phyloP scores from a whole-genome alignment of 140 eudicot genomes.

The Bidens hawaiensis region DNA sequence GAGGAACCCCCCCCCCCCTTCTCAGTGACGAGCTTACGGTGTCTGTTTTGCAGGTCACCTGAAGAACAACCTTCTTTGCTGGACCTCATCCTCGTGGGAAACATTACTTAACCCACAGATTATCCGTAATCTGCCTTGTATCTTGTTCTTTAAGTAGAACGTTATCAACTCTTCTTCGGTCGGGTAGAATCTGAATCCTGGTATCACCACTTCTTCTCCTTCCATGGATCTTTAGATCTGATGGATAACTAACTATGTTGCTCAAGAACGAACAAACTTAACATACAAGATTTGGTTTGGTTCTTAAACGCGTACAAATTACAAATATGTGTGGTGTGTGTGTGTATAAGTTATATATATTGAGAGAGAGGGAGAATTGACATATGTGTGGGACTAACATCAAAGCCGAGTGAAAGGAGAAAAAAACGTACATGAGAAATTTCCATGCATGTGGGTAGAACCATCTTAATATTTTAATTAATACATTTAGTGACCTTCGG shows the following conservation, averaged over 20 bases:
- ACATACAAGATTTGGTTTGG: not conserved
- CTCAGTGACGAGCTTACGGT: too few species aligned
- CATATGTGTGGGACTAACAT: slow-evolving; percentile 1
- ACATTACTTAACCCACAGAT: too few species aligned
- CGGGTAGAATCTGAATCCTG: slow-evolving; percentile 49
- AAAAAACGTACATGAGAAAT: slow-evolving; percentile 20
- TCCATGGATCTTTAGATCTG: slow-evolving; percentile 4
- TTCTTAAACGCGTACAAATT: not conserved
- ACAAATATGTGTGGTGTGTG: not conserved
- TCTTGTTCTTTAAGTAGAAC: slow-evolving; percentile 32
- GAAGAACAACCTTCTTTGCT: too few species aligned
- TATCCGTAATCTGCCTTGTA: too few species aligned
- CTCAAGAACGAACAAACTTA: not conserved
- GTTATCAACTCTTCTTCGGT: slow-evolving; percentile 42
- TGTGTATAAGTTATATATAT: not conserved
- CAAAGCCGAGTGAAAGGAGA: slow-evolving; percentile 20
- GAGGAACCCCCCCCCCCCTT: too few species aligned
- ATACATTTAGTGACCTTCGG: not conserved
- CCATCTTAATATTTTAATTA: not conserved
- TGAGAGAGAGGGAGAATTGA: not conserved
- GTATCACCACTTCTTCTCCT: slow-evolving; percentile 25
- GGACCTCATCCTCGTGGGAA: too few species aligned
- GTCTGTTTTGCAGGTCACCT: too few species aligned
- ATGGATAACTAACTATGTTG: not conserved
- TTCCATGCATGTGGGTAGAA: slow-evolving; percentile 26